Conservation (phyloP, 768 basidiomycete genomes). For the Leccinum uliginosum region DNA sequence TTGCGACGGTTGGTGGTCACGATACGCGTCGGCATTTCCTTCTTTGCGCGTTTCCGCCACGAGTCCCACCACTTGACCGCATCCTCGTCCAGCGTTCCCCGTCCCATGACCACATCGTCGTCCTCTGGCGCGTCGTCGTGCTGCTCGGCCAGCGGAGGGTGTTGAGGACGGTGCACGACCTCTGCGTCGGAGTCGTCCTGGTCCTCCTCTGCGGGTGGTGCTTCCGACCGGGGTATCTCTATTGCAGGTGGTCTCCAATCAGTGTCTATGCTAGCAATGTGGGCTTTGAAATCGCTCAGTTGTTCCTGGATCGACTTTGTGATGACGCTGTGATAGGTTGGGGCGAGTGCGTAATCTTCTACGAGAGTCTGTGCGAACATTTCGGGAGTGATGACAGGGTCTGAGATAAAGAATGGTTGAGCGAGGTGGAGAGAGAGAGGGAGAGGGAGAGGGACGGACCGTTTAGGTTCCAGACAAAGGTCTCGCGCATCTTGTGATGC, state of each 20-base stretch:
- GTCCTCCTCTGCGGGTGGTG: conserved; percentile 24
- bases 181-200: conserved; percentile 29
- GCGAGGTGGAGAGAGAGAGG: neutral
- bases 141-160: conserved; percentile 1
- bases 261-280: conserved; percentile 52
- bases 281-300: conserved; percentile 71
- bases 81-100: conserved; percentile 47
- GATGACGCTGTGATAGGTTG: conserved; percentile 62
- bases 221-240: conserved; percentile 24
- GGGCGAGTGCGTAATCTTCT: conserved; percentile 81
- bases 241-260: conserved; percentile 29
- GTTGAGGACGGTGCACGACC: conserved; percentile 13
- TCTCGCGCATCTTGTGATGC: conserved; percentile 89
- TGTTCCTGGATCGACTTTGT: conserved; percentile 86
- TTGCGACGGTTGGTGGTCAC: conserved; percentile 34
- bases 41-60: conserved; percentile 55
- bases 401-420: conserved; percentile 36
- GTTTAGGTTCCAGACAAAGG: conserved; percentile 95
- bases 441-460: conserved; percentile 47
- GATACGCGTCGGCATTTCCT: conserved; percentile 27
- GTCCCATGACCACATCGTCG: conserved; percentile 17
- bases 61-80: conserved; percentile 63
- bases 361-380: conserved; percentile 85
- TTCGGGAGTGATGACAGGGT: conserved; percentile 86
- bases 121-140: conserved; percentile 26